Evolutionary conservation across 2,329 filamentous ascomycete genomes (phyloP), one percentile per base, ranked within the genome.

Genomic region (Aspergillus sojae): DNA sequence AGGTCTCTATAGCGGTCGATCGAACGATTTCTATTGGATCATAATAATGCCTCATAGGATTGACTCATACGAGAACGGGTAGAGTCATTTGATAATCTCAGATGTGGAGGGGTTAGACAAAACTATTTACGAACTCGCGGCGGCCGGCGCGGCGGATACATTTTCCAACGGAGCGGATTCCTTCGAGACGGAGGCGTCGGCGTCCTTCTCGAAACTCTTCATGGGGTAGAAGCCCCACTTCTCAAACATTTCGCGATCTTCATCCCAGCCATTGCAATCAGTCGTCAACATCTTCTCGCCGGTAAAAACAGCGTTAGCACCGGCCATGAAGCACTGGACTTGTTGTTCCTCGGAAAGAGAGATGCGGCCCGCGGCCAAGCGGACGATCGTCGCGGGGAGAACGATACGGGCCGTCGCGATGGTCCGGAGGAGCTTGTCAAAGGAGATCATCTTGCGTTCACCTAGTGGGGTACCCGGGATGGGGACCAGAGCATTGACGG

Each of bases 211-310:
- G 73, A 87, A 86, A 64, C 77, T 81, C 67, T 82, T 79, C 92
- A 97, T 96, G 1, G 93, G 91, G 72, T 87, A 84, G 63, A 95
- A 80, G 0, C 93, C 93, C 91, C 92, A 96, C 58, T 88, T 85
- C 2, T 89, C 86, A 80, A 97, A 96, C 88, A 96, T 92, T 48
- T 82, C 88, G 66, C 87, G 89, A 73, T 97, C 93, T 78, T 96
- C 91, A 66, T 95, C 92, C 91, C 92, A 97, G 34, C 92, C 92
- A 70, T 92, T 94, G 75, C 92, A 96, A 62, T 93, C 91, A 0
- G 93, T 97, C 5, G 93, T 97, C 79, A 96, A 78, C 93, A 97
- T 96, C 84, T 94, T 96, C 82, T 97, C 93, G 10, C 93, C 93
- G 0, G 93, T 97, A 75, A 97, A 97, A 39, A 97, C 90, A n/a